Evolutionary conservation across 2,329 filamentous ascomycete genomes (phyloP).

Genomic region (Fusarium sambucinum): DNA sequence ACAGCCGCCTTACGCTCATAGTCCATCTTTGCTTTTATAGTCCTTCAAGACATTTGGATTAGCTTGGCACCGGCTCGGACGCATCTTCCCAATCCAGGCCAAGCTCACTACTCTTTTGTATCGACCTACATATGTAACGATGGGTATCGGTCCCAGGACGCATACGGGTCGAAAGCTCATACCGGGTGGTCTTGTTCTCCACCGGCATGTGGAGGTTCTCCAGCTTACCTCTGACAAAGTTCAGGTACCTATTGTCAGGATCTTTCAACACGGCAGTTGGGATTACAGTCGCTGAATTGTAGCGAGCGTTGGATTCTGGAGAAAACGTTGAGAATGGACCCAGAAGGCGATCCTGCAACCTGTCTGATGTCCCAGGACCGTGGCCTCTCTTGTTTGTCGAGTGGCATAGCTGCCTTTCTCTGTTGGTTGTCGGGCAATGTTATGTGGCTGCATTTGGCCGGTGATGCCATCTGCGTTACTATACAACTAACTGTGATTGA

Average conservation of each 20-base stretch:
- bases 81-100: background rate
- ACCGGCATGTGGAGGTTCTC: slow-evolving; percentile 31
- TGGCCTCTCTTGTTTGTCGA: background rate
- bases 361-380: background rate
- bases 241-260: slow-evolving; percentile 31
- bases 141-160: slow-evolving; percentile 4
- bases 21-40: background rate
- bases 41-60: background rate
- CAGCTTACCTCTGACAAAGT: slow-evolving; percentile 9
- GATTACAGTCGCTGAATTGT: slow-evolving; percentile 1
- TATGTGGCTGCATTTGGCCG: background rate
- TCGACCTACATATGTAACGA: background rate
- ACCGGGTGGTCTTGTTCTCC: slow-evolving; percentile 32
- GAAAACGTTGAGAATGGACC: background rate
- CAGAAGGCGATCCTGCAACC: background rate
- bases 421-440: background rate
- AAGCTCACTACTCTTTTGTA: background rate
- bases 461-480: background rate
- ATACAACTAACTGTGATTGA: slow-evolving; percentile 6
- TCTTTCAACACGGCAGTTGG: slow-evolving; percentile 28
- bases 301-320: background rate
- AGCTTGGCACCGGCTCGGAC: background rate
- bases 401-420: background rate
- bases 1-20: background rate
- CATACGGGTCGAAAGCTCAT: slow-evolving; percentile 9